phyloP scores from a whole-genome alignment of 2,329 filamentous ascomycete species.

The Chaetomium strumarium region DNA sequence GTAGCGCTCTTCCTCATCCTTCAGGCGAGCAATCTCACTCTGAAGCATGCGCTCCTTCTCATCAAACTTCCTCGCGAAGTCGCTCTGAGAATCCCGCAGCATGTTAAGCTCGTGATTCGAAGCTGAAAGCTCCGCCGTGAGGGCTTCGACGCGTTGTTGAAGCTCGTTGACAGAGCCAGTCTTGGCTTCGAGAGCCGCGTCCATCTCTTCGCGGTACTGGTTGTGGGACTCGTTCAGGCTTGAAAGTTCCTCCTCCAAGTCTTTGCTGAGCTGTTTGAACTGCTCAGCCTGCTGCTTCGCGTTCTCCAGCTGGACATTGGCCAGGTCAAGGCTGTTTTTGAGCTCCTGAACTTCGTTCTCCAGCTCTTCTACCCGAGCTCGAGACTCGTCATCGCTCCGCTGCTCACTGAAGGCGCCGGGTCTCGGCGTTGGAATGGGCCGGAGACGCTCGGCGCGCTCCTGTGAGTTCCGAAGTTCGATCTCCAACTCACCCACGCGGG shows the following conservation, averaged over 20 bases:
- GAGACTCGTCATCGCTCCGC: constrained; percentile 37
- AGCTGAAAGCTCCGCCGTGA: constrained; percentile 72
- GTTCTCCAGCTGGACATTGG: constrained; percentile 72
- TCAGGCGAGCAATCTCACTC: constrained; percentile 71
- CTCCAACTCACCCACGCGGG: constrained; percentile 79
- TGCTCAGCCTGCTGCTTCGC: constrained; percentile 76
- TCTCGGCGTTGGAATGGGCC: constrained; percentile 68
- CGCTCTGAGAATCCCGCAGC: constrained; percentile 73
- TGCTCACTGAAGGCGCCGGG: constrained; percentile 36
- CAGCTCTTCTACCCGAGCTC: constrained; percentile 69
- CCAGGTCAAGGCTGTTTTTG: constrained; percentile 78
- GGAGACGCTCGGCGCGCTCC: constrained; percentile 75
- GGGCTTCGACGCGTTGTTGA: constrained; percentile 74
- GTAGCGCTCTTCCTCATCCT: constrained; percentile 76
- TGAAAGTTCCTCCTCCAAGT: constrained; percentile 79
- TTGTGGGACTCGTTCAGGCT: constrained; percentile 75
- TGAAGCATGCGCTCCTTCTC: constrained; percentile 79
- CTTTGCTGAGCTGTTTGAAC: constrained; percentile 82
- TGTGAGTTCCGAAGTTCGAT: constrained; percentile 85
- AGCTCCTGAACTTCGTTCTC: constrained; percentile 78
- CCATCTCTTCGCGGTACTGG: constrained; percentile 82
- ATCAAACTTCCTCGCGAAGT: constrained; percentile 63
- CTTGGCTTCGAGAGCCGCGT: constrained; percentile 68
- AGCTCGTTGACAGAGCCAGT: constrained; percentile 74
- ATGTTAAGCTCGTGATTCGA: constrained; percentile 78